Percentiles rank a stretch among this genome's conserved stretches.
phyloP scores from a whole-genome alignment of 225 moss, liverwort and hornwort genomes.

The Pseudisothecium myosuroides region DNA sequence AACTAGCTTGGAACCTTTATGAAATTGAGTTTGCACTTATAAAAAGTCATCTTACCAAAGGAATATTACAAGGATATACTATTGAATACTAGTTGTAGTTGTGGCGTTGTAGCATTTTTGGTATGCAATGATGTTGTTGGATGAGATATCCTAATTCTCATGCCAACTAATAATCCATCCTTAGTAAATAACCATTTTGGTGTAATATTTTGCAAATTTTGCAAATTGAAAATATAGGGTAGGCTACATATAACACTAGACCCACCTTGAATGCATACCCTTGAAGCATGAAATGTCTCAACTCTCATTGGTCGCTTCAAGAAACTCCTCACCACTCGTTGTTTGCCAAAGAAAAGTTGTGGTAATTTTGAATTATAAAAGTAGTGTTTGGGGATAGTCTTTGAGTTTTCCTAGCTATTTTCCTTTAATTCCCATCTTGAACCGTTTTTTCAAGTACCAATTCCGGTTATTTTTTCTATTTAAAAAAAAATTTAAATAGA shows the following conservation, averaged over 20 bases:
- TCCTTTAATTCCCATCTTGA: too few species aligned
- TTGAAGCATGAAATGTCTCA: neutral
- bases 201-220: neutral
- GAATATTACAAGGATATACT: neutral
- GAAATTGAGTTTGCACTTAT: too few species aligned
- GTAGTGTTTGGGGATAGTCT: accelerated
- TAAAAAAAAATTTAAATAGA: too few species aligned
- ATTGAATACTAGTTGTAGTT: accelerated
- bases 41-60: too few species aligned
- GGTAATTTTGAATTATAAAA: neutral
- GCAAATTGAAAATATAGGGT: neutral
- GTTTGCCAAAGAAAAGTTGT: neutral
- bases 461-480: accelerated
- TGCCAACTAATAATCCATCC: accelerated
- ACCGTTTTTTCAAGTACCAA: neutral
- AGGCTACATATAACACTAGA: accelerated
- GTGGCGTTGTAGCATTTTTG: neutral
- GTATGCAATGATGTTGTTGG: neutral
- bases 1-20: too few species aligned
- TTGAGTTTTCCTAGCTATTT: neutral
- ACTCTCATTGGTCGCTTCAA: neutral
- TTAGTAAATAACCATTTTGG: too few species aligned
- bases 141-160: neutral
- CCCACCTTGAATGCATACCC: neutral
- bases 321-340: neutral